Conservation (phyloP, 1,284 basidiomycete species). For the Leccinum brunneo-olivaceum region DNA sequence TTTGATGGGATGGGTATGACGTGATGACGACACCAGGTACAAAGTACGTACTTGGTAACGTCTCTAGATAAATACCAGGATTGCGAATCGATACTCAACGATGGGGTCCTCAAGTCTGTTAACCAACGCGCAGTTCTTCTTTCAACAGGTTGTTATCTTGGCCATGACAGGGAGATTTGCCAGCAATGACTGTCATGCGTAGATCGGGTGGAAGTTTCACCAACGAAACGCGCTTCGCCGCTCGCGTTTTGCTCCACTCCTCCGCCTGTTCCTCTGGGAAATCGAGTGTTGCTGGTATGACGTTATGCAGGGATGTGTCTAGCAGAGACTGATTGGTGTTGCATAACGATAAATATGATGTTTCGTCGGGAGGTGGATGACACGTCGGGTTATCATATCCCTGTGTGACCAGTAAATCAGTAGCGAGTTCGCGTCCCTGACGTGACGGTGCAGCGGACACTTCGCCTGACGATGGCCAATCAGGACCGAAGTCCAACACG, state of each 20-base stretch:
- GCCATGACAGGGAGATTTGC: slow-evolving; percentile 14
- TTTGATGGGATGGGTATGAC: slow-evolving; percentile 7
- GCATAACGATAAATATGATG: slow-evolving; percentile 27
- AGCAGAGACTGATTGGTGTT: slow-evolving; percentile 24
- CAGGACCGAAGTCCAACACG: slow-evolving; percentile 49
- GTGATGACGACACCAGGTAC: slow-evolving; percentile 4
- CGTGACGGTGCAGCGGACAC: slow-evolving; percentile 29
- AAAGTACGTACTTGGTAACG: background rate
- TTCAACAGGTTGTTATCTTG: slow-evolving; percentile 6
- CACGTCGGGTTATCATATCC: slow-evolving; percentile 11
- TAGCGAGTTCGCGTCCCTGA: slow-evolving; percentile 29
- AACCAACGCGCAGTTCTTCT: slow-evolving; percentile 9
- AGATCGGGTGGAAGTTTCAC: slow-evolving; percentile 63
- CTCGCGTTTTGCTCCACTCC: slow-evolving; percentile 78
- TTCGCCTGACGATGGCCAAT: slow-evolving; percentile 40
- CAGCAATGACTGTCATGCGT: slow-evolving; percentile 29
- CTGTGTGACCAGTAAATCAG: slow-evolving; percentile 33
- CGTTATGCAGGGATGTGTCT: slow-evolving; percentile 35
- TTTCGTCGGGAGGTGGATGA: slow-evolving; percentile 21
- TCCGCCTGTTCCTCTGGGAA: slow-evolving; percentile 62
- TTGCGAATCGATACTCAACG: slow-evolving; percentile 1
- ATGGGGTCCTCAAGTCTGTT: background rate
- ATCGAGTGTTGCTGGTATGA: slow-evolving; percentile 40
- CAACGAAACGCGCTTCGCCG: slow-evolving; percentile 77
- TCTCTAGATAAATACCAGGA: slow-evolving; percentile 9